Evolutionary conservation across 1,284 basidiomycete genomes (phyloP), one percentile per base, ranked within the genome.

Genomic region (Boletellus deceptivus): DNA sequence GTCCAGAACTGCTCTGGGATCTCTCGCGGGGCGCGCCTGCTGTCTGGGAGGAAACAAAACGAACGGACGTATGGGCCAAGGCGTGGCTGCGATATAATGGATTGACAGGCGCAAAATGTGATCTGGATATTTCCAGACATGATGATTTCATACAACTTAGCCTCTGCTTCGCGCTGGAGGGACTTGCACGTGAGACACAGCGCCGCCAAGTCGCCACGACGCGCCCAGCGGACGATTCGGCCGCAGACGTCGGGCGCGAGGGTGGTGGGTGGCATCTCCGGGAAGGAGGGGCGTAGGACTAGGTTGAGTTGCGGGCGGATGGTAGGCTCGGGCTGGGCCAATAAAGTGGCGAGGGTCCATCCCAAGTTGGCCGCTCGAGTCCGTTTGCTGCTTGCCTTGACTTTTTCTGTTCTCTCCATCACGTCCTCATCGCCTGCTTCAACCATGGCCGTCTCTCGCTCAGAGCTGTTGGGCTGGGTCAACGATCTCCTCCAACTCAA

Each of bases 381-480:
- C 29, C 29, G 29, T 14, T 14, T 31, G 29, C 13, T 14, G 29
- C 29, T 31, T 31, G 8, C 43, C n/a, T 25, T 18, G 39, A 16
- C 42, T 46, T 10, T 43, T 35, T 47, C 27, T 14, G 31, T 48
- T 29, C 18, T 27, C 22, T 44, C 35, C 24, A 40, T 38, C 39
- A 29, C 33, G 33, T 18, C 45, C 24, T 35, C 50, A 27, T 53
- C 59, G 33, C 27, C 29, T 27, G 25, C 41, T 16, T 50, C 48
- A 34, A 52, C 33, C 37, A 70, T 67, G 62, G 41, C 60, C 41
- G 56, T 70, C 39, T 91, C 89, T 55, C 79, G 96, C 67, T 89
- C 90, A 43, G 97, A 99, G 67, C 80, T 99, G 29, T 68, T 99
- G 37, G 78, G 80, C 45, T 99, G 97, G 97, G 75, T 98, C 65